Conservation (phyloP, 2,329 filamentous ascomycete species). For the Biscogniauxia sp. region DNA sequence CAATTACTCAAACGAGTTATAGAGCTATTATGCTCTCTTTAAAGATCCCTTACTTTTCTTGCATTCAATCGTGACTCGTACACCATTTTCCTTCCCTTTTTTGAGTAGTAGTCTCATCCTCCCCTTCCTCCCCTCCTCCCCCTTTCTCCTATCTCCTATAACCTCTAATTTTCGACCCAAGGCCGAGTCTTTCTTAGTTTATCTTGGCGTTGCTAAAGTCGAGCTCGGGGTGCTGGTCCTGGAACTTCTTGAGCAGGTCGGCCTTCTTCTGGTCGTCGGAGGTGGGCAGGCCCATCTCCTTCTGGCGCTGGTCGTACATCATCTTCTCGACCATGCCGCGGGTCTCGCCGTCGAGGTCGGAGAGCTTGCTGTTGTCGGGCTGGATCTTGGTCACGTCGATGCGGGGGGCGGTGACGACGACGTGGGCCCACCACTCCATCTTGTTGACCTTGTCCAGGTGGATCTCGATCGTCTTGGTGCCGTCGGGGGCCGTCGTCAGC, state of each 20-base stretch:
- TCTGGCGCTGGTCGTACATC: conserved; percentile 99
- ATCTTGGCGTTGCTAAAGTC: conserved; percentile 71
- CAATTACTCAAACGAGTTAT: too few relatives aligned
- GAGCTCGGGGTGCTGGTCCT: conserved; percentile 73
- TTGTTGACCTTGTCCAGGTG: conserved; percentile 96
- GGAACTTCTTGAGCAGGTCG: conserved; percentile 91
- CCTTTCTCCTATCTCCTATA: not conserved
- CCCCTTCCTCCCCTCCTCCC: not conserved
- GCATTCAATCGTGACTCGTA: not conserved
- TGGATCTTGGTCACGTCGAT: conserved; percentile 95
- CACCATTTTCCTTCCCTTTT: too few relatives aligned
- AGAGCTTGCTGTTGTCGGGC: conserved; percentile 87
- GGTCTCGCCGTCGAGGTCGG: conserved; percentile 92
- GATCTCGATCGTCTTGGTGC: conserved; percentile 67
- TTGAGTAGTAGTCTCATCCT: too few relatives aligned
- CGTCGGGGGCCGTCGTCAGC: conserved; percentile 68
- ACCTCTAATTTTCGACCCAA: too few relatives aligned
- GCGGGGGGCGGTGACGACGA: conserved; percentile 79
- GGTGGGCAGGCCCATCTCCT: conserved; percentile 83
- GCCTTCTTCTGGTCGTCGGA: conserved; percentile 95
- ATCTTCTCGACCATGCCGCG: conserved; percentile 99
- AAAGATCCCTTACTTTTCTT: not conserved
- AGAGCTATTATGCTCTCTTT: too few relatives aligned
- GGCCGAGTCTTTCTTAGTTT: conserved; percentile 36
- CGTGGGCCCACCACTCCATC: conserved; percentile 97